phyloP scores from a whole-genome alignment of 2,329 filamentous ascomycete genomes.

The Diaporthe sp. region DNA sequence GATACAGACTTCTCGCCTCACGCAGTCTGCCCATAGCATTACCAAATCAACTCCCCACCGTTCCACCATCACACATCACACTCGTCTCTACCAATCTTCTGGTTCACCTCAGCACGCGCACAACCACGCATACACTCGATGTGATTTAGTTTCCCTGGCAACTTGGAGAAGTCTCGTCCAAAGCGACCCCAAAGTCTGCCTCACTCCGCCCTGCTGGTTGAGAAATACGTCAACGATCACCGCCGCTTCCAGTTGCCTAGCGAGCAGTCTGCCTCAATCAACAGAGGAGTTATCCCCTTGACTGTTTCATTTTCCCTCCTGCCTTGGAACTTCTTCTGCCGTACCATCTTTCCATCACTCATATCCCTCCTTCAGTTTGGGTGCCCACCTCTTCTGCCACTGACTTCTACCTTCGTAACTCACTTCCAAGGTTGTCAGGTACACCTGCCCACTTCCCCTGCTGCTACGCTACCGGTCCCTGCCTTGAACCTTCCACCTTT shows the following conservation, averaged over 20 bases:
- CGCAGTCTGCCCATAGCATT: background rate
- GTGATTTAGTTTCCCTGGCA: conserved; percentile 4
- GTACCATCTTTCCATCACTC: background rate
- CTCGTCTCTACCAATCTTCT: background rate
- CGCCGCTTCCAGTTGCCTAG: background rate
- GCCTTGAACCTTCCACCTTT: background rate
- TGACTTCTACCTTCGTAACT: background rate
- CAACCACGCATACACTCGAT: background rate
- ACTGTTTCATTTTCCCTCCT: background rate
- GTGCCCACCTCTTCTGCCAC: background rate
- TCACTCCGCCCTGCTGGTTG: background rate
- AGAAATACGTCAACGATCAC: background rate
- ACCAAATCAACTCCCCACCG: background rate
- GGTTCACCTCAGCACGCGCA: background rate
- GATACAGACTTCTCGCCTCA: background rate
- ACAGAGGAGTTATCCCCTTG: background rate
- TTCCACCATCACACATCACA: background rate
- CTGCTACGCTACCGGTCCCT: background rate
- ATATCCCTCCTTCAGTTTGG: background rate
- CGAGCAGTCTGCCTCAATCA: background rate
- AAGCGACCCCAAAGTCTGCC: background rate
- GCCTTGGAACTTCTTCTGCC: background rate
- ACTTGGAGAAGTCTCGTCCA: background rate
- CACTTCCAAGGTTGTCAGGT: no score
- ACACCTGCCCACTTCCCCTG: background rate